phyloP scores from a whole-genome alignment of 2,329 filamentous ascomycete genomes.

The Neodidymelliopsis sp. region DNA sequence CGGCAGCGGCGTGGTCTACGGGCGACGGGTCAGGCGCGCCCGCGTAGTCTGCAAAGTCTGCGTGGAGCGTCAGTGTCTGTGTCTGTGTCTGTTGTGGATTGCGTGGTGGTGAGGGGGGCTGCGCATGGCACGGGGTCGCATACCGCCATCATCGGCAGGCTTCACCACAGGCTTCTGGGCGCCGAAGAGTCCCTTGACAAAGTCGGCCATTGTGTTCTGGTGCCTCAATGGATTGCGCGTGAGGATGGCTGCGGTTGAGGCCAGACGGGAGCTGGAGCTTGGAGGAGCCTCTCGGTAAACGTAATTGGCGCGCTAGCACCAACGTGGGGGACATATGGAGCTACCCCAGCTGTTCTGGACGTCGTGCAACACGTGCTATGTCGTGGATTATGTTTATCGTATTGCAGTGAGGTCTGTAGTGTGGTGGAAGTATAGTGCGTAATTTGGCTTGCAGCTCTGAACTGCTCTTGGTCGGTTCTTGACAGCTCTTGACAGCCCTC shows the following conservation, averaged over 20 bases:
- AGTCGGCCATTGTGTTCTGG: constrained; percentile 52
- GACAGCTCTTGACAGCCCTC: no score
- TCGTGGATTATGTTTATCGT: no score
- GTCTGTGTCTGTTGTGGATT: constrained; percentile 10
- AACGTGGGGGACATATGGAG: constrained; percentile 31
- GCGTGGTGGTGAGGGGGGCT: constrained; percentile 19
- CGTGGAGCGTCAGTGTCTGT: constrained; percentile 7
- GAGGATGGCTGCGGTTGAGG: constrained; percentile 23
- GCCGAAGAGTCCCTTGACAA: constrained; percentile 74
- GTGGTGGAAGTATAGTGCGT: no score
- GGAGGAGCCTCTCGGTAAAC: constrained; percentile 31
- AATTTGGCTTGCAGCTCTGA: no score
- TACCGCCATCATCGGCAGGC: constrained; percentile 74
- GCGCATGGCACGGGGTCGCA: constrained; percentile 38
- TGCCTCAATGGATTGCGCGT: constrained; percentile 22
- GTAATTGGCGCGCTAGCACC: constrained; percentile 28
- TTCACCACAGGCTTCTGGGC: constrained; percentile 68
- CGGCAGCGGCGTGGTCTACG: constrained; percentile 54
- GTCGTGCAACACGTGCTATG: constrained; percentile 1
- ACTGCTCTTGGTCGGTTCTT: no score
- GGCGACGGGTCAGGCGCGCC: constrained; percentile 73
- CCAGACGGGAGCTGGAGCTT: constrained; percentile 24
- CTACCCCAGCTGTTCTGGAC: constrained; percentile 17
- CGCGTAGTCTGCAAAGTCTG: constrained; percentile 95
- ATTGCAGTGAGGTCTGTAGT: no score